Evolutionary conservation across 1,284 basidiomycete genomes (phyloP).

Genomic region (Ustanciosporium gigantosporum): DNA sequence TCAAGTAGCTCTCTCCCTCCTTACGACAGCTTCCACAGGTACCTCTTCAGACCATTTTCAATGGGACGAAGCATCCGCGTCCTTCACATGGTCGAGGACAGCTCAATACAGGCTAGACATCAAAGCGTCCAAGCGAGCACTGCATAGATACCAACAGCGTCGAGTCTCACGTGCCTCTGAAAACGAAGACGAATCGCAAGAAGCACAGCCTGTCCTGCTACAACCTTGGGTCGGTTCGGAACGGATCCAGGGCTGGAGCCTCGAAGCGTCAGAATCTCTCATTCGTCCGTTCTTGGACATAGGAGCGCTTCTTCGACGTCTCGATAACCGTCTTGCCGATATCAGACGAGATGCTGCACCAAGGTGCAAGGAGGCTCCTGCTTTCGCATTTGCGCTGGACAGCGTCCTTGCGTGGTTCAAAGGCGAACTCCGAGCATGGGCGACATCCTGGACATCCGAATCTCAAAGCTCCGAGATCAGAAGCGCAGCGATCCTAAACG

Average conservation of each 20-base stretch:
- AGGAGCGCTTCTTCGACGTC: slow-evolving; percentile 26
- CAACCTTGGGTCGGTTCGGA: slow-evolving; percentile 31
- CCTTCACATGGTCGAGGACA: slow-evolving; percentile 29
- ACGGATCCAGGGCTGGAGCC: slow-evolving; percentile 28
- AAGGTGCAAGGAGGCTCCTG: slow-evolving; percentile 27
- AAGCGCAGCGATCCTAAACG: slow-evolving; percentile 22
- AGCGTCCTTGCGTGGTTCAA: slow-evolving; percentile 37
- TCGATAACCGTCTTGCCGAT: slow-evolving; percentile 21
- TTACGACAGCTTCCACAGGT: slow-evolving; percentile 20
- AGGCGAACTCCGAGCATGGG: slow-evolving; percentile 16
- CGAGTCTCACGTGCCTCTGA: too few relatives aligned
- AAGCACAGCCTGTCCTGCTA: slow-evolving; percentile 1
- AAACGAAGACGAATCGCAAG: neutral
- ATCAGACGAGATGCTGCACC: slow-evolving; percentile 10
- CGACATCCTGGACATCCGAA: slow-evolving; percentile 1
- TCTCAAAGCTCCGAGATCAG: neutral
- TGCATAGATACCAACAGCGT: neutral
- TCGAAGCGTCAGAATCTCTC: slow-evolving; percentile 24
- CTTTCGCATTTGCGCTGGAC: slow-evolving; percentile 31
- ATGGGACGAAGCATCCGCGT: slow-evolving; percentile 26
- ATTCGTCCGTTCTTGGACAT: slow-evolving; percentile 27
- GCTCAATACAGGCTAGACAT: slow-evolving; percentile 7
- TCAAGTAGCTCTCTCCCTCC: slow-evolving; percentile 22
- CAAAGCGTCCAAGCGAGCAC: neutral
- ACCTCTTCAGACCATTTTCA: slow-evolving; percentile 38